phyloP scores from a whole-genome alignment of 2,329 filamentous ascomycete genomes.

The Trichoderma oligosporum region DNA sequence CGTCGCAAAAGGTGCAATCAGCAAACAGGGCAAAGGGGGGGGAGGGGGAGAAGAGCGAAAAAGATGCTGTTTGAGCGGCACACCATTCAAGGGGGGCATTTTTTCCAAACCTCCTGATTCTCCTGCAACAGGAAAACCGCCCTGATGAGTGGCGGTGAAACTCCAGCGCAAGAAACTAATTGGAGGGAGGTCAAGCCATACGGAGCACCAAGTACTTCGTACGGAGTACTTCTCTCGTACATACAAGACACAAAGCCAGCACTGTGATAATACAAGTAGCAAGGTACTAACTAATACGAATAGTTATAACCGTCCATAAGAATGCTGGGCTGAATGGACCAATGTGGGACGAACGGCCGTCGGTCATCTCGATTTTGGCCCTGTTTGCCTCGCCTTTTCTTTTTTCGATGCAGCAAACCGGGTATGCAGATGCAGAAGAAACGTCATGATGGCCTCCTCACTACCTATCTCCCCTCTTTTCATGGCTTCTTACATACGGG shows the following conservation, averaged over 20 bases:
- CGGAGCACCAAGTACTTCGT: too few relatives aligned
- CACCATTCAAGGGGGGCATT: slow-evolving; percentile 6
- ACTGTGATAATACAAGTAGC: background rate
- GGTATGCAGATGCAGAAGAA: background rate
- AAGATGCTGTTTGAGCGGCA: slow-evolving; percentile 1
- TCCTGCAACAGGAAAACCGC: slow-evolving; percentile 16
- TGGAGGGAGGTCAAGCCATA: slow-evolving; percentile 11
- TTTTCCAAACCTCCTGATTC: slow-evolving; percentile 14
- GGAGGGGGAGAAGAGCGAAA: background rate
- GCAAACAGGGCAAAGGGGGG: slow-evolving; percentile 8
- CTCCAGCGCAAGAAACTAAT: slow-evolving; percentile 5
- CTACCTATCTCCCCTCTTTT: background rate
- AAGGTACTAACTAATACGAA: background rate
- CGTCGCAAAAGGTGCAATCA: slow-evolving; percentile 8
- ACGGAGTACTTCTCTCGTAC: background rate
- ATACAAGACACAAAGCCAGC: background rate
- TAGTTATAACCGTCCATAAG: background rate
- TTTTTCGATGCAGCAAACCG: slow-evolving; percentile 7
- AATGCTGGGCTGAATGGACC: slow-evolving; percentile 11
- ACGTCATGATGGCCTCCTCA: slow-evolving; percentile 6
- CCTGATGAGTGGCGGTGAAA: slow-evolving; percentile 21
- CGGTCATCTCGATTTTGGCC: slow-evolving; percentile 11
- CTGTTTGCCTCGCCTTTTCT: background rate
- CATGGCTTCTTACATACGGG: background rate
- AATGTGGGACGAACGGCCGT: slow-evolving; percentile 5